Conservation (phyloP, 352 stramenopile species). For the Peronospora farinosa region DNA sequence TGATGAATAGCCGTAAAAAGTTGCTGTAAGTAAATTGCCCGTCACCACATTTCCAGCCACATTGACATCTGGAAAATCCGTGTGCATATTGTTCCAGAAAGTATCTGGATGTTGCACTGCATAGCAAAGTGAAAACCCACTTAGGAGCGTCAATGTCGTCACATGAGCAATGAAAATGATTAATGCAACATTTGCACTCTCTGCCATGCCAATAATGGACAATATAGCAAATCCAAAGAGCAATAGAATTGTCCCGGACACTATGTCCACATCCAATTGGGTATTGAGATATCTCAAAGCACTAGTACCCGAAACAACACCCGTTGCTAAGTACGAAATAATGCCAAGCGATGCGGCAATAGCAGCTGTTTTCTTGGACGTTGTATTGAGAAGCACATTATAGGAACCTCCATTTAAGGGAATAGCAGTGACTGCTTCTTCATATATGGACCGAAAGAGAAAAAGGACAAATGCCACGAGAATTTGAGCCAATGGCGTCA, state of each 20-base stretch:
- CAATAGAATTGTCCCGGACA: constrained; percentile 42
- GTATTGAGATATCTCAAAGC: constrained; percentile 59
- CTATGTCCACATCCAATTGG: constrained; percentile 37
- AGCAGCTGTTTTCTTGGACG: constrained; percentile 84
- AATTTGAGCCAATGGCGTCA: constrained; percentile 78
- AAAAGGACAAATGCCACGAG: constrained; percentile 72
- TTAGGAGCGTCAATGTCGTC: constrained; percentile 66
- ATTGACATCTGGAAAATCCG: constrained; percentile 47
- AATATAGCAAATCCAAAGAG: constrained; percentile 82
- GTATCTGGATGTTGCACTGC: constrained; percentile 50
- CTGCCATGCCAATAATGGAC: constrained; percentile 79
- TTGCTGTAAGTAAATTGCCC: constrained; percentile 48
- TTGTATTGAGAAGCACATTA: constrained; percentile 90
- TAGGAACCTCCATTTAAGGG: constrained; percentile 89
- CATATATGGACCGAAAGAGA: constrained; percentile 84
- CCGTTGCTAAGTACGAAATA: constrained; percentile 89
- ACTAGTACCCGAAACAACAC: constrained; percentile 59
- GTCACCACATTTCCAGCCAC: constrained; percentile 37
- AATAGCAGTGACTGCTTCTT: constrained; percentile 86
- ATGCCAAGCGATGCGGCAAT: constrained; percentile 85
- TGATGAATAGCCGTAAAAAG: constrained; percentile 76
- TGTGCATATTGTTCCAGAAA: constrained; percentile 62
- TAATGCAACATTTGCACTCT: constrained; percentile 79
- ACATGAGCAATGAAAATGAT: constrained; percentile 84
- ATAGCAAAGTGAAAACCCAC: constrained; percentile 51